A percentile compares a stretch with the other conserved stretches of the same genome.
Conservation (phyloP, 345 rosid genomes). For the Rhodamnia rubescens region DNA sequence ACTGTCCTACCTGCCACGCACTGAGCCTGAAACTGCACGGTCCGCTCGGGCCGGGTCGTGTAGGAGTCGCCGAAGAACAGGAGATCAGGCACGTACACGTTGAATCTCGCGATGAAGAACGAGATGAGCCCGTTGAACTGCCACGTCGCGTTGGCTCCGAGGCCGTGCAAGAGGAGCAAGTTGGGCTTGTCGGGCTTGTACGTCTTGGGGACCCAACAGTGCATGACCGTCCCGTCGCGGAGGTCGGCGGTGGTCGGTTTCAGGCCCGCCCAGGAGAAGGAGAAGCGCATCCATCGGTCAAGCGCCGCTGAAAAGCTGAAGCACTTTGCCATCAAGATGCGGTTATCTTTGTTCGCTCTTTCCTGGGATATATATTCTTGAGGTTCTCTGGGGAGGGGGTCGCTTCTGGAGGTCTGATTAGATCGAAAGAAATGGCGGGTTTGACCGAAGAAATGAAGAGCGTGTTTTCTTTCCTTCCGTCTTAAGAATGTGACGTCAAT, state of each 20-base stretch:
- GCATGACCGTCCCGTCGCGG: constrained; percentile 5
- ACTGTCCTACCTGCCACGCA: not conserved
- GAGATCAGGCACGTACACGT: constrained; percentile 9
- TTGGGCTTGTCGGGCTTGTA: not conserved
- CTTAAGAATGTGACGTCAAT: not conserved
- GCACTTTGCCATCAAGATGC: constrained; percentile 16
- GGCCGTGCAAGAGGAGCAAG: constrained; percentile 7
- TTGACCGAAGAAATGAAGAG: not conserved
- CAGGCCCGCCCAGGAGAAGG: constrained; percentile 46
- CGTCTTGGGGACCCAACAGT: constrained; percentile 5
- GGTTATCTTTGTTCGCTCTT: not conserved
- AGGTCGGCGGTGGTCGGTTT: constrained; percentile 15
- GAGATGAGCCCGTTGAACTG: not conserved
- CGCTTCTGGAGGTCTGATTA: not conserved
- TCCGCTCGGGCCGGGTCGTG: constrained; percentile 1
- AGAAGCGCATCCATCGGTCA: constrained; percentile 42
- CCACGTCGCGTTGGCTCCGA: constrained; percentile 6
- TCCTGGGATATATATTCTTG: not conserved
- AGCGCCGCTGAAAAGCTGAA: constrained; percentile 57
- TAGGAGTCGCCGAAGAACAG: constrained; percentile 13
- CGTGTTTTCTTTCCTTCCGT: not conserved
- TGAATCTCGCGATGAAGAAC: not conserved
- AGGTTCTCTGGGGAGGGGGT: not conserved
- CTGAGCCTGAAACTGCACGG: constrained; percentile 4
- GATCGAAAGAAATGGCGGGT: not conserved